Percentiles rank a stretch among this genome's conserved stretches.
Evolutionary conservation across 1,139 yeast genomes (phyloP).

Genomic region (Ogataea hybrid): DNA sequence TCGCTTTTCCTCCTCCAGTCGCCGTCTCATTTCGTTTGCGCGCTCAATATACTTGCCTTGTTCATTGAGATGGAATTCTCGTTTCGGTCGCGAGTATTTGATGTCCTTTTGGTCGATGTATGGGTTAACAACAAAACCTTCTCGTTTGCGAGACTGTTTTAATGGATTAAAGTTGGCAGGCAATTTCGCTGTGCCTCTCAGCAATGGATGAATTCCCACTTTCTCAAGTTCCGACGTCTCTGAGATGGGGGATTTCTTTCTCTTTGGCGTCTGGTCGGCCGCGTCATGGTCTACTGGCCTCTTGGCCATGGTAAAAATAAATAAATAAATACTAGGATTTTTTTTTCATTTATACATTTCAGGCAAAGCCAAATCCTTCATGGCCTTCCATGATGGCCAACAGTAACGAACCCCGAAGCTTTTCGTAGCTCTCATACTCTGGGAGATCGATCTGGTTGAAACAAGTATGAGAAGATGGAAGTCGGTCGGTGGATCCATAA

Average conservation of each 20-base stretch:
- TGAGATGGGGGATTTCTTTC: constrained; percentile 2
- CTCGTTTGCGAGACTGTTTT: constrained; percentile 28
- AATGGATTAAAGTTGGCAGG: constrained; percentile 21
- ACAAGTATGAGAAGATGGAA: constrained; percentile 96
- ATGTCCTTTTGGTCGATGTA: constrained; percentile 48
- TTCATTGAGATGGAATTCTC: constrained; percentile 50
- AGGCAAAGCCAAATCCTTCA: constrained; percentile 94
- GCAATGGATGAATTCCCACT: constrained; percentile 59
- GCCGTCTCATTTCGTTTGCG: constrained; percentile 52
- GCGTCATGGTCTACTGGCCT: neutral
- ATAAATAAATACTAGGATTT: neutral
- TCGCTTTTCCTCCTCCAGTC: constrained; percentile 36
- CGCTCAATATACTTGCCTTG: constrained; percentile 60
- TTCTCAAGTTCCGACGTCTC: constrained; percentile 37
- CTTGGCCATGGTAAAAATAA: constrained; percentile 5
- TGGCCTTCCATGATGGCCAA: constrained; percentile 93
- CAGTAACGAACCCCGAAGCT: constrained; percentile 74
- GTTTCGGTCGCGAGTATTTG: constrained; percentile 31
- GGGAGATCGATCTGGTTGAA: constrained; percentile 95
- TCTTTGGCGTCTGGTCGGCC: neutral
- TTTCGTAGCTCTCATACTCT: constrained; percentile 85
- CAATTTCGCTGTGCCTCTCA: constrained; percentile 32
- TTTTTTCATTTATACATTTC: constrained; percentile 2
- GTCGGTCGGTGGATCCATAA: constrained; percentile 78
- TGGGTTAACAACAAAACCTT: constrained; percentile 55